Evolutionary conservation across 208 protist genomes (phyloP).

Genomic region (Tritrichomonas foetus): DNA sequence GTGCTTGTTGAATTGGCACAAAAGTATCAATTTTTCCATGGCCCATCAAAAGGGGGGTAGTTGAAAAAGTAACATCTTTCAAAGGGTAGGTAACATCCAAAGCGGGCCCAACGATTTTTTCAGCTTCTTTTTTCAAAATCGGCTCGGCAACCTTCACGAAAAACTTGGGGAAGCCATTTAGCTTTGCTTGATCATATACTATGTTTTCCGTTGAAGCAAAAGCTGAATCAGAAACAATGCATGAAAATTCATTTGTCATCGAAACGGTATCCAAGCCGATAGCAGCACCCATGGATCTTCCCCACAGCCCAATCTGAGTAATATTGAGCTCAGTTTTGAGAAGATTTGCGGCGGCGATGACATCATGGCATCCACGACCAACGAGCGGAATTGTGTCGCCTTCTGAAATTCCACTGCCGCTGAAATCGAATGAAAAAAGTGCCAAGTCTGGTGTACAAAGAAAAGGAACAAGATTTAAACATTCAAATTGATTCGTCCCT

Average conservation of each 20-base stretch:
- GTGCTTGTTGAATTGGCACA: neutral
- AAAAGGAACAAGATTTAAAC: conserved; percentile 22
- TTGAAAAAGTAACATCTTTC: neutral
- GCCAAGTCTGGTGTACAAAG: neutral
- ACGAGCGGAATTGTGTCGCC: neutral
- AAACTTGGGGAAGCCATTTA: neutral
- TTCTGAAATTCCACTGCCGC: neutral
- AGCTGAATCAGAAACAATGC: conserved; percentile 14
- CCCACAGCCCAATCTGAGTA: neutral
- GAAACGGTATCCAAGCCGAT: neutral
- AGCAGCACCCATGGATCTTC: neutral
- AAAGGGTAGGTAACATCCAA: neutral
- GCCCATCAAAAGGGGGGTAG: neutral
- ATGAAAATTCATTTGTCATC: neutral
- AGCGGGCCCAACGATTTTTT: neutral
- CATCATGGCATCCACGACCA: neutral
- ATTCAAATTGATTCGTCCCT: conserved; percentile 24
- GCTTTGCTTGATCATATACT: neutral
- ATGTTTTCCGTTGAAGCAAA: neutral
- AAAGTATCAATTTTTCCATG: conserved; percentile 2
- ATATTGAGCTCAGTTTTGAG: neutral
- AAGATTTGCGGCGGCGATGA: neutral
- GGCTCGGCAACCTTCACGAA: neutral
- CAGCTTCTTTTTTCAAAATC: neutral
- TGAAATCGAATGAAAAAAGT: conserved; percentile 10